These are phyloP conservation scores for Graphilbum ipis-grandicollis DNA, from an alignment of 2,329 filamentous ascomycete genomes.

Conservation along the genomic window DNA sequence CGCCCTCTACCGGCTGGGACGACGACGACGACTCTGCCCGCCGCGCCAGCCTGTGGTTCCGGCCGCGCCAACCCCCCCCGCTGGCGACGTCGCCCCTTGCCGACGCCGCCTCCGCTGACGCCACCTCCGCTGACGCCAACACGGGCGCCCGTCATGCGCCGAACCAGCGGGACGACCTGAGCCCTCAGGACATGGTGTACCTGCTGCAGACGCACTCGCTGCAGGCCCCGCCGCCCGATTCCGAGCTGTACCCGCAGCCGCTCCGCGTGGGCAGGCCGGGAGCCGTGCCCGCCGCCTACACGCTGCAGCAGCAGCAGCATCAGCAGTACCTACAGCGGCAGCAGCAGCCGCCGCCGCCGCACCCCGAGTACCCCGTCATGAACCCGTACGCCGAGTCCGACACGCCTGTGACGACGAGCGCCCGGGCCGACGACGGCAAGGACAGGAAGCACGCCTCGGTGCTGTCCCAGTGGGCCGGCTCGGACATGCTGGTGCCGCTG, in stretches of 20 bases:
- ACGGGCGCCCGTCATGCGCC: not conserved
- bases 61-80: not conserved
- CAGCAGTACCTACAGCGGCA: too few species aligned
- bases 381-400: too few species aligned
- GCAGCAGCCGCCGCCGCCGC: too few species aligned
- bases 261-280: conserved; percentile 1
- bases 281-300: not conserved
- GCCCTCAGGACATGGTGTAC: not conserved
- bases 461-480: too few species aligned
- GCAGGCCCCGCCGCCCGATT: not conserved
- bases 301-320: not conserved
- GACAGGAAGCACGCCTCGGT: too few species aligned
- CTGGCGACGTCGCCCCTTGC: not conserved
- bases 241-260: conserved; percentile 3
- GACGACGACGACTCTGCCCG: too few species aligned
- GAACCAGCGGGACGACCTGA: not conserved
- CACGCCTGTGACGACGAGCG: too few species aligned
- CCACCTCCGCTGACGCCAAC: not conserved
- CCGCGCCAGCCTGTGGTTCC: not conserved
- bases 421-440: too few species aligned
- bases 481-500: too few species aligned
- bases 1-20: too few species aligned
- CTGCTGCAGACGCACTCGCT: not conserved
- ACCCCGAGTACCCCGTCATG: conserved; percentile 13
- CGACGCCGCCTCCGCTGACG: not conserved